Base-by-base conservation (phyloP, 2,329 filamentous ascomycete genomes). In the Calonectria pseudoreteaudii region DNA sequence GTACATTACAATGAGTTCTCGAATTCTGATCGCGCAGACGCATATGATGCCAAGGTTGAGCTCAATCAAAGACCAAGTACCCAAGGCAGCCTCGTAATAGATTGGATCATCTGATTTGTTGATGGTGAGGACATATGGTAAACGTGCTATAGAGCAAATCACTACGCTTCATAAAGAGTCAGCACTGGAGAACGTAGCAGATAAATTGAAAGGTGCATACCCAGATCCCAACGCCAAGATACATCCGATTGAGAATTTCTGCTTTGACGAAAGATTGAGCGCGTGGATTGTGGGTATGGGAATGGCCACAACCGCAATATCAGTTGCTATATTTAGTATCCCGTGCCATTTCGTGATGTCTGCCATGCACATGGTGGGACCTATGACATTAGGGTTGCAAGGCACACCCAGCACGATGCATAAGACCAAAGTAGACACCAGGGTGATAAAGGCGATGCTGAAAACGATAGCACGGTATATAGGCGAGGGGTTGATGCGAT, bases 21-120 rank as follows among this genome's bases (percentile, higher is more conserved):
- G 73, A 13, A 81, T 70, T 2, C 76, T 56, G 1, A 84, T 83
- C 2, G 86, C 79, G 68, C 84, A 86, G 44, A 83, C 79, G 66
- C 84, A 83, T n/a, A 86, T 81, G 70, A 85, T 82, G 72, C 83
- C 85, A 34, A 82, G 79, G 30, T 83, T 83, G 34, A 85, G 81
- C 71, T 86, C 85, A 23, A 84, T 77, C 41, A 85, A 78, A 8
- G 83, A 83, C 83, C 84, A 86, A 31, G 80, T 79, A 20, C 78
- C 78, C n/a, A 77, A 71, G 3, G 76, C 58, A 34, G 80, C 78
- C 28, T 80, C 79, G 72, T 71, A 75, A 76, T 79, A 83, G 5
- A 81, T 82, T 2, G 74, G 76, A 50, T 86, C 84, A 20, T 76
- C 75, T 49, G 79, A 83, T n/a, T 80, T 83, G 23, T 34, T 28